These are phyloP conservation scores for Lactarius hengduanensis DNA, from an alignment of 768 basidiomycete species.

Conservation along the genomic window DNA sequence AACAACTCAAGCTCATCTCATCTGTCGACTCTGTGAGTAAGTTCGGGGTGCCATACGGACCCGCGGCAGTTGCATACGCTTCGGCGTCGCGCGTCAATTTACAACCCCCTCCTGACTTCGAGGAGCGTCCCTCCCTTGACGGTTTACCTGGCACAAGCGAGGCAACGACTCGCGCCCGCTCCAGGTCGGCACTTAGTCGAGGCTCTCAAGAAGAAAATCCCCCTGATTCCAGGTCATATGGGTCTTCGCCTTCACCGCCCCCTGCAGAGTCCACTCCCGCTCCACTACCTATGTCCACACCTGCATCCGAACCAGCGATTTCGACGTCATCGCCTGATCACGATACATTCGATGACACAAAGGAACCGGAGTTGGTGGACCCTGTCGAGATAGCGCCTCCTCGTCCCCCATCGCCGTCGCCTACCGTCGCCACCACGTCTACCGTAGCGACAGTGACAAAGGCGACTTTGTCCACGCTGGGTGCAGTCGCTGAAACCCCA, in stretches of 20 bases:
- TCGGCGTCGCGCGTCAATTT: slow-evolving; percentile 46
- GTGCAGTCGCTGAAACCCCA: neutral
- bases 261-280: neutral
- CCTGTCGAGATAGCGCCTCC: neutral
- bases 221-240: neutral
- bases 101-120: slow-evolving; percentile 55
- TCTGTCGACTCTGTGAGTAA: slow-evolving; percentile 61
- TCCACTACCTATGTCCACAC: neutral
- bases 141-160: slow-evolving; percentile 17
- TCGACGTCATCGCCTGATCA: neutral
- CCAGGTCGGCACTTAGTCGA: slow-evolving; percentile 14
- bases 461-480: slow-evolving; percentile 4
- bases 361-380: neutral
- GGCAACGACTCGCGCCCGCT: neutral
- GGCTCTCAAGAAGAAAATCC: neutral
- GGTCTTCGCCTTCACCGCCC: neutral
- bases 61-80: slow-evolving; percentile 65
- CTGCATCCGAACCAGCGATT: neutral
- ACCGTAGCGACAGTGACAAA: slow-evolving; percentile 11
- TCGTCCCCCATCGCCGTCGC: slow-evolving; percentile 13
- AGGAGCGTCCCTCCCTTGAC: slow-evolving; percentile 31
- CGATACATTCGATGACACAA: slow-evolving; percentile 1
- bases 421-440: slow-evolving; percentile 16
- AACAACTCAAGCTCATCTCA: slow-evolving; percentile 65
- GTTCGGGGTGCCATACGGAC: slow-evolving; percentile 76